These are phyloP conservation scores for Podospora didyma DNA, from an alignment of 495 filamentous ascomycete species.

Conservation along the genomic window DNA sequence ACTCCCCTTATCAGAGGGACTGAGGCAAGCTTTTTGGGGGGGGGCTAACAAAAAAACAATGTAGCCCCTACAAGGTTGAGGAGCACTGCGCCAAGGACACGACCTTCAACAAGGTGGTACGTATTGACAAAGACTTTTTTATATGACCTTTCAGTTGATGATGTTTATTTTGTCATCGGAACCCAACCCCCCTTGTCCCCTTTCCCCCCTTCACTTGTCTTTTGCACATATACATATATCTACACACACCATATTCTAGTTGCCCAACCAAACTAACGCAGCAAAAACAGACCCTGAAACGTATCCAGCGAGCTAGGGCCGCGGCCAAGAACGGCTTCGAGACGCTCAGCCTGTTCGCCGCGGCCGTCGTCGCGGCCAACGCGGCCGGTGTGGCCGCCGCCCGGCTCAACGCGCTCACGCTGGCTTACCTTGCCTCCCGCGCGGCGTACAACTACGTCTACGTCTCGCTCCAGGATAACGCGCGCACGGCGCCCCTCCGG, in stretches of 20 bases:
- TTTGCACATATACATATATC: background rate
- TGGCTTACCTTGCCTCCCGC: slow-evolving; percentile 39
- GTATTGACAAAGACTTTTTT: slow-evolving; percentile 7
- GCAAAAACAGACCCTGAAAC: slow-evolving; percentile 19
- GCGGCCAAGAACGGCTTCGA: slow-evolving; percentile 48
- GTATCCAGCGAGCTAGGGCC: slow-evolving; percentile 45
- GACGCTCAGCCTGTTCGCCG: slow-evolving; percentile 45
- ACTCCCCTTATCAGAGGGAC: background rate
- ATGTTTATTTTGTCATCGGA: background rate
- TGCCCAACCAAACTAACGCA: background rate
- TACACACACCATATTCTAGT: slow-evolving; percentile 8
- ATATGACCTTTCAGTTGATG: background rate
- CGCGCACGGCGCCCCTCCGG: slow-evolving; percentile 29
- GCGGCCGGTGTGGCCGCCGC: slow-evolving; percentile 26
- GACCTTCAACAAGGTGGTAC: slow-evolving; percentile 38
- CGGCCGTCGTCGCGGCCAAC: slow-evolving; percentile 49
- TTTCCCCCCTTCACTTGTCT: no score
- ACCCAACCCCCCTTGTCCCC: background rate
- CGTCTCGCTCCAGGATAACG: slow-evolving; percentile 36
- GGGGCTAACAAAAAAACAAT: no score
- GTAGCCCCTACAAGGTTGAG: slow-evolving; percentile 23
- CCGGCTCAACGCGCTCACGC: slow-evolving; percentile 37
- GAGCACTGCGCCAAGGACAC: slow-evolving; percentile 33
- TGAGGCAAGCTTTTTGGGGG: no score
- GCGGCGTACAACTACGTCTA: slow-evolving; percentile 45